Base-by-base conservation (phyloP, 352 stramenopile species). In the Pelagophyceae sp. region DNA sequence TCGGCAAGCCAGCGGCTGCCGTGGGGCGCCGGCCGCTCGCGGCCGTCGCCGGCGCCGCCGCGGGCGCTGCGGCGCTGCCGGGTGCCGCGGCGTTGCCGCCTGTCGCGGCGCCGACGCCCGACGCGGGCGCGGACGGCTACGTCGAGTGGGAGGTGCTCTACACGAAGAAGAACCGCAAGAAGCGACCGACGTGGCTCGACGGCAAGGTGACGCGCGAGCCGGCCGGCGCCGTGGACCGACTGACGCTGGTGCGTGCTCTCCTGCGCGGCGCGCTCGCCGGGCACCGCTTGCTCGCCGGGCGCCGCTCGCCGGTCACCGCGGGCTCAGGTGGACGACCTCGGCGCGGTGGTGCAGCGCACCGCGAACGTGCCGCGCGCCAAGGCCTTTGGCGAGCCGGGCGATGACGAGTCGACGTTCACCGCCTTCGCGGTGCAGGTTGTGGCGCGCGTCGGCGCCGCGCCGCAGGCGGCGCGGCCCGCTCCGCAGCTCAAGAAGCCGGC, bases 141-240 rank as follows among this genome's bases (percentile, higher is more conserved):
- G 61, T 27, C n/a, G 61, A 37, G 17, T 74, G 67, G 67, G 67
- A 50, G 6, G 19, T 6, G 15, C 38, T 74, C 15, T 74, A 74
- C 67, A 37, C 67, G 33, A 74, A 74, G 67, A 54, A 51, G 33
- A 37, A 37, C 11, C 67, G 17, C 35, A 74, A 74, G 67, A 74
- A 74, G 67, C 67, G 67, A 23, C 20, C 29, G 2, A 74, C 38
- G 33, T 74, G 67, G 67, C 27, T 58, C 67, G 67, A 74, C 67
- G 67, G 67, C 35, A 37, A 35, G 2, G 33, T 74, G 15, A 3
- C 1, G 27, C 67, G 67, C 35, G 67, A 74, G 33, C 25, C 31
- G 35, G 23, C 20, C 15, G 67, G 38, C 3, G 35, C 6, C 35
- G 17, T 38, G 67, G 35, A 74, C 33, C 20, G 27, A 11, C 61